These are phyloP conservation scores for Solanum pinnatisectum DNA, from an alignment of 257 asterid genomes.

Conservation along the genomic window DNA sequence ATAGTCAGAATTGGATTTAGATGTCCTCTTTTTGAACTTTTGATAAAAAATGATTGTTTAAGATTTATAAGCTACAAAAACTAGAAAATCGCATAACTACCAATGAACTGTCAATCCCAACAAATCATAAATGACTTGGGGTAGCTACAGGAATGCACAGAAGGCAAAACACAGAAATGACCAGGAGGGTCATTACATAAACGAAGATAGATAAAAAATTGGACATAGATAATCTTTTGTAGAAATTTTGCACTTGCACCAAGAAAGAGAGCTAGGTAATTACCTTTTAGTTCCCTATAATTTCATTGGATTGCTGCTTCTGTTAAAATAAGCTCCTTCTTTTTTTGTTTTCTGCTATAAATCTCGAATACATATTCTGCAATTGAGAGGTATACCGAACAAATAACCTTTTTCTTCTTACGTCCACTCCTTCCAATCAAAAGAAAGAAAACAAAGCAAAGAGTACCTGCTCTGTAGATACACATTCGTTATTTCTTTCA, in stretches of 20 bases:
- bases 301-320: neutral
- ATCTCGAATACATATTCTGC: neutral
- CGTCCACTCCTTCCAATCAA: neutral
- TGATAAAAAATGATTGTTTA: too few species aligned
- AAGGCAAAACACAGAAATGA: too few species aligned
- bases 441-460: neutral
- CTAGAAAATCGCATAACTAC: too few species aligned
- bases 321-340: neutral
- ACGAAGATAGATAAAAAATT: neutral
- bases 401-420: neutral
- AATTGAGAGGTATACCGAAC: neutral
- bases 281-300: neutral
- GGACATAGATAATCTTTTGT: neutral
- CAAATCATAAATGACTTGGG: neutral
- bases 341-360: neutral
- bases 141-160: too few species aligned
- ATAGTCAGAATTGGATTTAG: too few species aligned
- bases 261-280: neutral
- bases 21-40: too few species aligned
- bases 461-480: neutral
- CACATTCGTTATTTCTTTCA: neutral
- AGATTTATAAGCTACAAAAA: too few species aligned
- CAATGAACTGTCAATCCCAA: too few species aligned
- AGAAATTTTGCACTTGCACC: neutral
- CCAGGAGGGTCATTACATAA: too few species aligned